A percentile compares a stretch with the other conserved stretches of the same genome.
Conservation (phyloP, 2,329 filamentous ascomycete species). For the Pseudocercospora musae region DNA sequence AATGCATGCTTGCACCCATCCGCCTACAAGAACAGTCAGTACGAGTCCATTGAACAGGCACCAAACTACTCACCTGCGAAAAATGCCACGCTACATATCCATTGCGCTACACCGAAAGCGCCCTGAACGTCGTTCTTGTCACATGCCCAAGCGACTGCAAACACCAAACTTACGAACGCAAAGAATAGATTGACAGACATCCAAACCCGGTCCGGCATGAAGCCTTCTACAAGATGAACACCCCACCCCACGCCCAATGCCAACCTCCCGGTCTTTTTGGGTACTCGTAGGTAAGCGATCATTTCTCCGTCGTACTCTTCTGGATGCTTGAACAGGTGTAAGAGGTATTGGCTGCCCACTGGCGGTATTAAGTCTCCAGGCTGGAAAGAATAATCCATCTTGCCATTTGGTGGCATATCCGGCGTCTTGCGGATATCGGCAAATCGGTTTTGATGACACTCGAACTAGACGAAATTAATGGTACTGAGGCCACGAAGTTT, state of each 20-base stretch:
- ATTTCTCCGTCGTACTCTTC: conserved; percentile 40
- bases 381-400: conserved; percentile 36
- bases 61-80: conserved; percentile 18
- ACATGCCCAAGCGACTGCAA: conserved; percentile 36
- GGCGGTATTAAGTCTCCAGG: conserved; percentile 39
- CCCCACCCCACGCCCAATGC: conserved; percentile 40
- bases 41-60: background rate
- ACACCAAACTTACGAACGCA: conserved; percentile 35
- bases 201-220: conserved; percentile 39
- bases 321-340: conserved; percentile 41
- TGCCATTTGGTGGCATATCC: conserved; percentile 34
- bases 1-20: conserved; percentile 34
- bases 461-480: conserved; percentile 41
- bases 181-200: conserved; percentile 31
- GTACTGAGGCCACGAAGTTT: conserved; percentile 37
- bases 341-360: conserved; percentile 38
- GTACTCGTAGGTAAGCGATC: conserved; percentile 37
- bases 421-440: conserved; percentile 39
- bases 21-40: conserved; percentile 21
- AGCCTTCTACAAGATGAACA: conserved; percentile 40
- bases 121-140: conserved; percentile 38
- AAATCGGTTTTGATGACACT: conserved; percentile 38
- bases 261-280: conserved; percentile 34
- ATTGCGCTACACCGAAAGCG: conserved; percentile 41
- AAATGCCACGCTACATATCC: conserved; percentile 35